Conservation (phyloP, 2,329 filamentous ascomycete species). For the Pleurostoma richardsiae region DNA sequence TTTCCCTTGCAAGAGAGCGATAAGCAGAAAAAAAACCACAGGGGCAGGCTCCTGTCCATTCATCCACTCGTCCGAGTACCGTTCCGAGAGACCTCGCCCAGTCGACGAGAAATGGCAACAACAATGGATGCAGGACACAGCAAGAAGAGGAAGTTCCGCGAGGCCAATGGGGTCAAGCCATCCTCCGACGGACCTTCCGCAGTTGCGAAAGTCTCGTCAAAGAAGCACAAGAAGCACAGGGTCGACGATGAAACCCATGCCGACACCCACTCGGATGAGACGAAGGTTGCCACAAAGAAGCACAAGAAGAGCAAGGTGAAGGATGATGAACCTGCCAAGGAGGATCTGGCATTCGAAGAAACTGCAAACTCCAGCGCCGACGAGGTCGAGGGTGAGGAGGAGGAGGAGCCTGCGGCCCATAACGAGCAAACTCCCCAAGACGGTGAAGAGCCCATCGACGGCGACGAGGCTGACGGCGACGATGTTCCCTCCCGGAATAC, state of each 20-base stretch:
- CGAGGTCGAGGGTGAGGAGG: slow-evolving; percentile 8
- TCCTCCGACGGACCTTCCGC: slow-evolving; percentile 3
- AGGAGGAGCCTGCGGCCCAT: slow-evolving; percentile 1
- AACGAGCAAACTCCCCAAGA: neutral
- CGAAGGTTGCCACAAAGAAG: slow-evolving; percentile 7
- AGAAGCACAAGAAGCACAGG: slow-evolving; percentile 4
- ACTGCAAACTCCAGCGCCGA: slow-evolving; percentile 1
- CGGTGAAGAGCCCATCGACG: slow-evolving; percentile 10
- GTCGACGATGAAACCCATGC: neutral
- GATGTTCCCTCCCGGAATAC: slow-evolving; percentile 28
- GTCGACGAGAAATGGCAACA: too few species aligned
- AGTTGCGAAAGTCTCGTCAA: neutral
- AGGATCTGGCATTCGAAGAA: slow-evolving; percentile 9
- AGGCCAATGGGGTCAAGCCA: slow-evolving; percentile 15
- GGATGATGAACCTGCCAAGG: slow-evolving; percentile 6
- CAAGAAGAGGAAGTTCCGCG: slow-evolving; percentile 30
- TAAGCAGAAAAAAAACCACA: too few species aligned
- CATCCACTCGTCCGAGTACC: too few species aligned
- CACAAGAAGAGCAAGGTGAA: slow-evolving; percentile 8
- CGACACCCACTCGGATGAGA: slow-evolving; percentile 2
- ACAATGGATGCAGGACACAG: slow-evolving; percentile 4
- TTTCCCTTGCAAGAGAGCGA: too few species aligned
- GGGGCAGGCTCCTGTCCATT: too few species aligned
- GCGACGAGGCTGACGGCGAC: slow-evolving; percentile 19
- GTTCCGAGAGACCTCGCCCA: too few species aligned